Conservation (phyloP, 192 early-diverging fungal genomes). For the Podila clonocystis region DNA sequence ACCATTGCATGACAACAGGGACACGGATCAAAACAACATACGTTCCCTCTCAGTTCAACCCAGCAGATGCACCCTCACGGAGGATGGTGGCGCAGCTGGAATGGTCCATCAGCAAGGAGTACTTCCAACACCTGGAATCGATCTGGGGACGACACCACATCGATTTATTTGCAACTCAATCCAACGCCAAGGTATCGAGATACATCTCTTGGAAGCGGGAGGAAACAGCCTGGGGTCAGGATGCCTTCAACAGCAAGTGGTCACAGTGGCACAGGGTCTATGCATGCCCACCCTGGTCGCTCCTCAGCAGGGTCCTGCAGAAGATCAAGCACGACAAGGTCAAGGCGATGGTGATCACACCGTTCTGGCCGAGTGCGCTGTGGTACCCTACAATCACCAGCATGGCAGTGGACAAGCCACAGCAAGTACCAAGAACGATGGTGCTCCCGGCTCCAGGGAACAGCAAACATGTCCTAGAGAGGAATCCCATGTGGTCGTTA, state of each 20-base stretch:
- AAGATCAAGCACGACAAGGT: slow-evolving; percentile 6
- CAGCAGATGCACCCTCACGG: slow-evolving; percentile 28
- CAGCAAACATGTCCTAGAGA: too few species aligned
- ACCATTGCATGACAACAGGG: slow-evolving; percentile 20
- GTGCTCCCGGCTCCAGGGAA: too few species aligned
- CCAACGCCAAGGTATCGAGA: slow-evolving; percentile 14
- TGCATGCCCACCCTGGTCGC: slow-evolving; percentile 30
- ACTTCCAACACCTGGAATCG: slow-evolving; percentile 13
- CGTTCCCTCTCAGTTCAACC: slow-evolving; percentile 24
- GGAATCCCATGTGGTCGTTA: too few species aligned
- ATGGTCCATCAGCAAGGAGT: slow-evolving; percentile 16
- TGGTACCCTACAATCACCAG: too few species aligned
- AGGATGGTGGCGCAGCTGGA: slow-evolving; percentile 14
- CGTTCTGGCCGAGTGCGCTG: too few species aligned
- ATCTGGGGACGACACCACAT: slow-evolving; percentile 28
- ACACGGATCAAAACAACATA: slow-evolving; percentile 28
- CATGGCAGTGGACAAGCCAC: too few species aligned
- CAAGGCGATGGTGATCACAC: slow-evolving; percentile 21
- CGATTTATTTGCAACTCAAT: slow-evolving; percentile 29
- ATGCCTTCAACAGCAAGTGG: slow-evolving; percentile 26
- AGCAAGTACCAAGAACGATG: too few species aligned
- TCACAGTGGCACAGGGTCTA: slow-evolving; percentile 5
- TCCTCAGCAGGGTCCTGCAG: slow-evolving; percentile 15
- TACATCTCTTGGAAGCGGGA: slow-evolving; percentile 33
- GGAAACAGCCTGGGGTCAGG: slow-evolving; percentile 9